A percentile compares a stretch with the other conserved stretches of the same genome.
phyloP scores from a whole-genome alignment of 1,284 basidiomycete genomes.

The Ustilago trichophora region DNA sequence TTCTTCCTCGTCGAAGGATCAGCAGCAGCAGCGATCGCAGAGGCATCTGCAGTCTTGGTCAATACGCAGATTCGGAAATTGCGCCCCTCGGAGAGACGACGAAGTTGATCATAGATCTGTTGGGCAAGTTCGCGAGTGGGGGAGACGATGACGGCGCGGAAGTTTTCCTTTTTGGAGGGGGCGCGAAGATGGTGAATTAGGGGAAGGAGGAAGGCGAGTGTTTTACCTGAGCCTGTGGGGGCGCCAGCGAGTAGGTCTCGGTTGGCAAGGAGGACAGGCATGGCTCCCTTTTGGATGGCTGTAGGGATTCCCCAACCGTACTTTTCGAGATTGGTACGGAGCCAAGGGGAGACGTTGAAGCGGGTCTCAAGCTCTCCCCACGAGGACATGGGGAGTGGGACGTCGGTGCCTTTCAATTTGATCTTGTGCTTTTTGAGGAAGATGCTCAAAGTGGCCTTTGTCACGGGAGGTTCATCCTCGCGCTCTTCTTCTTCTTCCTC shows the following conservation, averaged over 20 bases:
- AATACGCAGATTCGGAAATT: constrained; percentile 57
- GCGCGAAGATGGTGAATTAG: constrained; percentile 54
- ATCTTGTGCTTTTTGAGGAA: constrained; percentile 62
- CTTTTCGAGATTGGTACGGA: constrained; percentile 45
- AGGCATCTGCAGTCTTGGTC: constrained; percentile 45
- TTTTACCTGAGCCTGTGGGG: constrained; percentile 64
- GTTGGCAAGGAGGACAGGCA: constrained; percentile 64
- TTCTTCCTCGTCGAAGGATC: constrained; percentile 46
- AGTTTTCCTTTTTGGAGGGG: constrained; percentile 41
- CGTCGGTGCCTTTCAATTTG: constrained; percentile 67
- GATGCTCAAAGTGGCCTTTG: constrained; percentile 49
- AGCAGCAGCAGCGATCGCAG: constrained; percentile 8
- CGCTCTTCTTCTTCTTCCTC: constrained; percentile 1
- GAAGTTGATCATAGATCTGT: constrained; percentile 63
- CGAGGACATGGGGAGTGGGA: constrained; percentile 65
- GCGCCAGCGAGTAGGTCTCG: constrained; percentile 61
- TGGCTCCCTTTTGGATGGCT: constrained; percentile 66
- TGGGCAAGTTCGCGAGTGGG: constrained; percentile 63
- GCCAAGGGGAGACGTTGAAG: constrained; percentile 48
- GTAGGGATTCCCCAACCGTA: constrained; percentile 64
- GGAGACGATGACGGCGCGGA: constrained; percentile 60
- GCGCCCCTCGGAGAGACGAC: constrained; percentile 35
- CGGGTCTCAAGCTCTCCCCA: constrained; percentile 60
- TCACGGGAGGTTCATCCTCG: constrained; percentile 26
- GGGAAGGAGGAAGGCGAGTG: constrained; percentile 61